These are phyloP conservation scores for Colletotrichum sp. DNA, from an alignment of 2,329 filamentous ascomycete species.

Conservation along the genomic window DNA sequence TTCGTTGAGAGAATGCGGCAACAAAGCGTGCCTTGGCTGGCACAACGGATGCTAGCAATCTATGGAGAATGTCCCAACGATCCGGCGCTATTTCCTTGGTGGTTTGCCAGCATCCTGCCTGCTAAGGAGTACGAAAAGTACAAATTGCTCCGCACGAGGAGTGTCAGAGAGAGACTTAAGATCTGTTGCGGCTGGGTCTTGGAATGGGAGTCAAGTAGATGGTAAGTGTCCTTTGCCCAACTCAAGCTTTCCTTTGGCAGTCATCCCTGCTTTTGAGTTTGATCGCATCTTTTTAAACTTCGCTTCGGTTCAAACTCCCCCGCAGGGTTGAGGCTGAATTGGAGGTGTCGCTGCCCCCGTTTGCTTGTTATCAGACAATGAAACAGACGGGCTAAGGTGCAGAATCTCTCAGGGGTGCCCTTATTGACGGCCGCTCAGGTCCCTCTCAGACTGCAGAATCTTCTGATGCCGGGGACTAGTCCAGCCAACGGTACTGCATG, in stretches of 20 bases:
- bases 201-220: constrained; percentile 71
- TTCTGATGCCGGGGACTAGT: constrained; percentile 21
- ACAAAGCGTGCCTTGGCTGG: constrained; percentile 76
- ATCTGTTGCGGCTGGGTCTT: constrained; percentile 81
- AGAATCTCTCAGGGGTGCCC: constrained; percentile 13
- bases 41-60: constrained; percentile 71
- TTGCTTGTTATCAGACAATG: constrained; percentile 22
- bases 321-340: neutral
- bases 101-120: constrained; percentile 84
- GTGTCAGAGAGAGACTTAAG: constrained; percentile 82
- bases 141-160: constrained; percentile 71
- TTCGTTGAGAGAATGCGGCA: constrained; percentile 75
- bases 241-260: neutral
- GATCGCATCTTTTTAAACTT: neutral
- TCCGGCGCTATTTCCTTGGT: constrained; percentile 82
- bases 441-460: constrained; percentile 23
- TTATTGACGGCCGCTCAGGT: constrained; percentile 25
- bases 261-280: neutral
- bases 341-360: neutral
- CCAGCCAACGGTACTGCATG: neutral
- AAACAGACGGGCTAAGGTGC: constrained; percentile 23
- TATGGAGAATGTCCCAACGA: constrained; percentile 82
- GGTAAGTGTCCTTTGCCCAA: constrained; percentile 57
- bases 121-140: constrained; percentile 83
- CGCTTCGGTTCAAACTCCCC: neutral